Conservation (phyloP, 345 rosid genomes). For the Eucalyptus pauciflora region DNA sequence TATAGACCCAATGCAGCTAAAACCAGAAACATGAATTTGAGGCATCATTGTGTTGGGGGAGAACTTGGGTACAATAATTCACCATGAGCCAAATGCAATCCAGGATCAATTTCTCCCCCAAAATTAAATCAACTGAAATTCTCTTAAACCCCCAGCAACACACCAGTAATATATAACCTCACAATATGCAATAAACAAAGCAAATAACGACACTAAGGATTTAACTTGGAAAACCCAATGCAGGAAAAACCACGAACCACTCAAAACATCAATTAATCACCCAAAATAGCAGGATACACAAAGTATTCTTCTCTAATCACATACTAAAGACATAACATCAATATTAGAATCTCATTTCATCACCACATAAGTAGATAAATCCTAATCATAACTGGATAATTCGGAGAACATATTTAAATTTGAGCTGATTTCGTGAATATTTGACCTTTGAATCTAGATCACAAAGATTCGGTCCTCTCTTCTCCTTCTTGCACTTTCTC, state of each 20-base stretch:
- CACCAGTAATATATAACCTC: too few species aligned
- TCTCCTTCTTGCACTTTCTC: accelerated
- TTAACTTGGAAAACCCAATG: accelerated
- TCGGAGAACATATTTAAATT: accelerated
- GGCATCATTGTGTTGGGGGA: background rate
- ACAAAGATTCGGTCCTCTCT: accelerated
- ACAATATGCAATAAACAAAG: too few species aligned
- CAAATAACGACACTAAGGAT: accelerated
- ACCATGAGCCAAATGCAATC: too few species aligned
- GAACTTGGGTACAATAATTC: too few species aligned
- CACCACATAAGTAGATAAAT: accelerated
- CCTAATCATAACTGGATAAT: accelerated
- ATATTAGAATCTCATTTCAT: too few species aligned
- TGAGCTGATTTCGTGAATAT: accelerated
- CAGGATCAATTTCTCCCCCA: accelerated
- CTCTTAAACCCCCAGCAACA: too few species aligned
- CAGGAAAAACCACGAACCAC: accelerated
- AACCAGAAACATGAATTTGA: background rate
- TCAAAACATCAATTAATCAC: accelerated
- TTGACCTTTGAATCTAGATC: accelerated
- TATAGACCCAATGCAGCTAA: background rate
- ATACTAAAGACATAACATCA: accelerated
- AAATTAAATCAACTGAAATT: too few species aligned
- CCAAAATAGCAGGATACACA: accelerated
- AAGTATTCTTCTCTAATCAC: accelerated